phyloP scores from a whole-genome alignment of 352 stramenopile genomes.

The Globisporangium orthogonon region DNA sequence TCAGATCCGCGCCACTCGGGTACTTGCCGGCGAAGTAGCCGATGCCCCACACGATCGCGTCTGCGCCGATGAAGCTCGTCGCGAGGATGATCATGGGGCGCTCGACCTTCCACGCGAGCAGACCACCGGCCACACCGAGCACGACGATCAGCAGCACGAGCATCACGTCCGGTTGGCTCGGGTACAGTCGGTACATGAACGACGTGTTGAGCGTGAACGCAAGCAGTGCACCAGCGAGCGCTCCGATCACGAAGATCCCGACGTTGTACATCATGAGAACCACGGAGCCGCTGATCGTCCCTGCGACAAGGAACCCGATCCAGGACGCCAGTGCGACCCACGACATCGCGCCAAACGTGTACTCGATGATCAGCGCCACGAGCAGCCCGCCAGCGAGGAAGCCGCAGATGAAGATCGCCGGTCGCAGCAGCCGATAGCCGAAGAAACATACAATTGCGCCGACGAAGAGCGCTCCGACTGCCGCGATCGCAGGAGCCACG shows the following conservation, averaged over 20 bases:
- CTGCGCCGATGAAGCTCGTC: slow-evolving; percentile 56
- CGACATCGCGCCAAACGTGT: slow-evolving; percentile 29
- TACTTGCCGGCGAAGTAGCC: slow-evolving; percentile 70
- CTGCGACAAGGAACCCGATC: slow-evolving; percentile 42
- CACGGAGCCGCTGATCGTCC: slow-evolving; percentile 27
- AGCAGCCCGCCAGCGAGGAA: slow-evolving; percentile 71
- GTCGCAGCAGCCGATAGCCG: slow-evolving; percentile 54
- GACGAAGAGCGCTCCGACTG: slow-evolving; percentile 37
- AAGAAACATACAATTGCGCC: slow-evolving; percentile 39
- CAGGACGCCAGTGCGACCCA: slow-evolving; percentile 55
- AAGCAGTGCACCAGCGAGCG: slow-evolving; percentile 18
- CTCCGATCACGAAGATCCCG: slow-evolving; percentile 42
- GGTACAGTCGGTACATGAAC: slow-evolving; percentile 31
- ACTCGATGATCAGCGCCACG: slow-evolving; percentile 46
- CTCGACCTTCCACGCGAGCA: slow-evolving; percentile 53
- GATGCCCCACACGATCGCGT: slow-evolving; percentile 43
- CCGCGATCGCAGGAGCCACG: slow-evolving; percentile 36
- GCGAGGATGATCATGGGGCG: slow-evolving; percentile 43
- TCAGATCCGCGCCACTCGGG: slow-evolving; percentile 47
- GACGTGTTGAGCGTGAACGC: slow-evolving; percentile 28
- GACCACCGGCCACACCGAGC: slow-evolving; percentile 28
- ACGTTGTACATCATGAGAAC: slow-evolving; percentile 47
- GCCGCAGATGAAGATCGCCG: slow-evolving; percentile 54
- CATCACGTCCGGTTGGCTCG: slow-evolving; percentile 38
- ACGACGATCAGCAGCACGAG: slow-evolving; percentile 30